These are phyloP conservation scores for Penicillium brasilianum DNA, from an alignment of 2,329 filamentous ascomycete genomes.

Conservation along the genomic window DNA sequence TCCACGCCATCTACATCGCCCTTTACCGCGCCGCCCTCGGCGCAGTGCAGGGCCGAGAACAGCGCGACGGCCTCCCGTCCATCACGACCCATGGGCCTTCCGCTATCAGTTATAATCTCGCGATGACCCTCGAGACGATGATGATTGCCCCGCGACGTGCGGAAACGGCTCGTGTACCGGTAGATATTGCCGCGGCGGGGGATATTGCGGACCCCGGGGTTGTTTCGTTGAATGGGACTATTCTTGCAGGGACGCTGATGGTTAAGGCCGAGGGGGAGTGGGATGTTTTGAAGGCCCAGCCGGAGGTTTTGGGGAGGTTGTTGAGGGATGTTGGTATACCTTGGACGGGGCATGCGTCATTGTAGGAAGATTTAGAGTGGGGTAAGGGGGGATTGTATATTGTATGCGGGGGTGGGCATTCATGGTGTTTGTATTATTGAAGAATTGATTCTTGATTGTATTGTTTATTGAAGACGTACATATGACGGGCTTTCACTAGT, in stretches of 20 bases:
- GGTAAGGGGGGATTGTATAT: background rate
- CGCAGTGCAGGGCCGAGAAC: conserved; percentile 26
- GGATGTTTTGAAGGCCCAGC: conserved; percentile 52
- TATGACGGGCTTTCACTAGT: too few relatives aligned
- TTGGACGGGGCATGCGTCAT: conserved; percentile 20
- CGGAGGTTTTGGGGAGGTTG: conserved; percentile 50
- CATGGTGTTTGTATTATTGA: background rate
- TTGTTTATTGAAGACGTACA: background rate
- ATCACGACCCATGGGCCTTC: conserved; percentile 42
- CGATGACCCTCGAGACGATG: conserved; percentile 60
- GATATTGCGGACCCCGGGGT: conserved; percentile 42
- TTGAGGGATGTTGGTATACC: conserved; percentile 51
- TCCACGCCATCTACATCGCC: conserved; percentile 48
- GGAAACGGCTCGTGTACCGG: conserved; percentile 50
- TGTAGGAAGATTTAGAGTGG: background rate
- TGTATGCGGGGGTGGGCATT: background rate
- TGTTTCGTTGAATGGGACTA: conserved; percentile 62
- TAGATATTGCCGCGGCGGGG: conserved; percentile 42
- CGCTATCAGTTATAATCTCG: conserved; percentile 63
- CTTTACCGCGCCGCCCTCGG: conserved; percentile 48
- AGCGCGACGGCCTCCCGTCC: conserved; percentile 16
- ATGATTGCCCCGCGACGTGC: conserved; percentile 57
- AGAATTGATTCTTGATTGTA: background rate
- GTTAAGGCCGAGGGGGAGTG: conserved; percentile 62
- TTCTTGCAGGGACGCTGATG: conserved; percentile 63